Conservation (phyloP, 495 filamentous ascomycete species). For the Aspergillus hancockii region DNA sequence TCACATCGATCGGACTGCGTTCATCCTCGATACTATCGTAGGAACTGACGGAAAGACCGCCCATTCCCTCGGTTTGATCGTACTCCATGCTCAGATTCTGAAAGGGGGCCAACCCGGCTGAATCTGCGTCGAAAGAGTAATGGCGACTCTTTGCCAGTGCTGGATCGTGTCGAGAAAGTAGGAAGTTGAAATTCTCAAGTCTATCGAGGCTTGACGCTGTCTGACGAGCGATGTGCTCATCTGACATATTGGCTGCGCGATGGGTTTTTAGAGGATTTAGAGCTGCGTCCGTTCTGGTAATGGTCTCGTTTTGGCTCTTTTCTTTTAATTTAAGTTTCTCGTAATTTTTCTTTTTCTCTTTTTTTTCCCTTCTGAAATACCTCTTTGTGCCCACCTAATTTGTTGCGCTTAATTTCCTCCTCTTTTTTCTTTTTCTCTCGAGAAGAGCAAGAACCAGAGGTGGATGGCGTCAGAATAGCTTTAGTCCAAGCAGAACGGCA, state of each 20-base stretch:
- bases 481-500: slow-evolving; percentile 10
- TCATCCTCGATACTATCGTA: slow-evolving; percentile 53
- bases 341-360: slow-evolving; percentile 16
- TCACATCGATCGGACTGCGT: slow-evolving; percentile 43
- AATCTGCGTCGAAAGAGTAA: slow-evolving; percentile 47
- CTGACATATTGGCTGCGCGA: slow-evolving; percentile 38
- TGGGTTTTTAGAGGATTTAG: slow-evolving; percentile 18
- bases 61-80: slow-evolving; percentile 50
- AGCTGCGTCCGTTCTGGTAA: slow-evolving; percentile 9
- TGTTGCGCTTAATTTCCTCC: not conserved
- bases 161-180: slow-evolving; percentile 42
- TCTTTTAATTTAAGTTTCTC: slow-evolving; percentile 17
- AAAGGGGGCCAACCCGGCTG: slow-evolving; percentile 37
- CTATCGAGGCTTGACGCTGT: slow-evolving; percentile 37
- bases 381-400: slow-evolving; percentile 11
- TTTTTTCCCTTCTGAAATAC: slow-evolving; percentile 4
- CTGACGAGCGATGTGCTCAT: slow-evolving; percentile 37
- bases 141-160: slow-evolving; percentile 37
- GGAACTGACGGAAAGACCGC: slow-evolving; percentile 50
- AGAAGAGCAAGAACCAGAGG: slow-evolving; percentile 14
- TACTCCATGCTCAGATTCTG: slow-evolving; percentile 45
- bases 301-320: slow-evolving; percentile 8
- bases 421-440: slow-evolving; percentile 11
- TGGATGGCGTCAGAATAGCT: slow-evolving; percentile 19
- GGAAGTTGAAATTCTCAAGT: slow-evolving; percentile 47